Evolutionary conservation across 495 filamentous ascomycete genomes (phyloP), one percentile per base, ranked within the genome.

Genomic region (Xylaria intraflava): DNA sequence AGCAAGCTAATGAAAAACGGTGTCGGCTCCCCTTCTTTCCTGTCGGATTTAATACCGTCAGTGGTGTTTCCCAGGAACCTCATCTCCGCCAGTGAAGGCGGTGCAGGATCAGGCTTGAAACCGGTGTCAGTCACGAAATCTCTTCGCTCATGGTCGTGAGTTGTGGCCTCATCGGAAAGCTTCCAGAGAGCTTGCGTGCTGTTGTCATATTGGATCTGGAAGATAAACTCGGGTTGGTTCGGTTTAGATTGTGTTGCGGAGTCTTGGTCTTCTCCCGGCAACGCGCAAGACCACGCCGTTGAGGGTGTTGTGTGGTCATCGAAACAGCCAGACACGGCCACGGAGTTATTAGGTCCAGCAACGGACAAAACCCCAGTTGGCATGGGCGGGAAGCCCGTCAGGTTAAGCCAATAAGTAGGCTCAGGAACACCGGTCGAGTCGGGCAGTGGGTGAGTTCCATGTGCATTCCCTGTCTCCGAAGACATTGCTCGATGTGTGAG

Each of bases 301-400:
- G 79, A 63, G 5, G 87, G 85, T 16, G 62, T 49, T 16, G 62
- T 49, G 1, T 45, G 53, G 17, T 22, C 41, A 2, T 70, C 69
- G 22, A 90, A 80, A 56, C 90, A 96, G 4, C 76, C 80, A 3
- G 81, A 79, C 17, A 76, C 75, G 11, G 79, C 69, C 1, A 72
- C 62, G 1, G 78, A 72, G 31, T 82, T 72, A 30, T 84, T 77
- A 2, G 89, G 78, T 2, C 81, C 83, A 2, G 83, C 77, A 24
- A 96, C 77, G 0, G 90, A 94, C 26, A 83, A 74, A 48, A 94
- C 74, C 1, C 90, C 90, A 0, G 87, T 90, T 8, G 86, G 87
- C 51, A 96, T 88, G 0, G 90, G 86, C 30, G 90, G 90, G 57
- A 86, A 95, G 23, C 83, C 83, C 1, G 90, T 94, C 23, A 95